phyloP scores from a whole-genome alignment of 2,329 filamentous ascomycete species.

The Paracoccidioides lutzii region DNA sequence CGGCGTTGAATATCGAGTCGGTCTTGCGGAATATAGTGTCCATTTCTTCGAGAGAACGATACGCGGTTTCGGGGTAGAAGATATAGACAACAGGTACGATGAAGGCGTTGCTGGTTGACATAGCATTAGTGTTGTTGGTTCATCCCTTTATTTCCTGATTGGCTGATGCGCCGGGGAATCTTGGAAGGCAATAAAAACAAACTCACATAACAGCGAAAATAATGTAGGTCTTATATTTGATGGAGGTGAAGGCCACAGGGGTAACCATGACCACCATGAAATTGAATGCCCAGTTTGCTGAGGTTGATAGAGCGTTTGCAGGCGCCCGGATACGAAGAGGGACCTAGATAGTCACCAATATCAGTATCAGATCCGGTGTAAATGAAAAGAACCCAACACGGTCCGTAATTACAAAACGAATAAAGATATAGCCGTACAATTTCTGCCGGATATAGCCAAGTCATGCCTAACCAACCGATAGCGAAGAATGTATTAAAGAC shows the following conservation, averaged over 20 bases:
- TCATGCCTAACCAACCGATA: slow-evolving; percentile 46
- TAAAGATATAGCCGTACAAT: slow-evolving; percentile 28
- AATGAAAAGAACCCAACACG: too few species aligned
- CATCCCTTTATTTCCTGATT: not conserved
- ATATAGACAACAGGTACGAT: slow-evolving; percentile 22
- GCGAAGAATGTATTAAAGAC: slow-evolving; percentile 49
- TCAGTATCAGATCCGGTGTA: too few species aligned
- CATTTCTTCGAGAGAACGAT: slow-evolving; percentile 27
- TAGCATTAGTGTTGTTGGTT: too few species aligned
- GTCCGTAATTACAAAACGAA: too few species aligned
- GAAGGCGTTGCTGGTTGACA: slow-evolving; percentile 2
- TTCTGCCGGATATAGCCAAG: slow-evolving; percentile 49
- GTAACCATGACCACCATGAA: slow-evolving; percentile 28
- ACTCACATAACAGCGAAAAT: slow-evolving; percentile 32
- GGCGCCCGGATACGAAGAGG: slow-evolving; percentile 36
- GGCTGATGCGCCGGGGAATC: not conserved
- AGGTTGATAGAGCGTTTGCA: slow-evolving; percentile 34
- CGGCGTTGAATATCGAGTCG: slow-evolving; percentile 36
- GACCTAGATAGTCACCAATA: too few species aligned
- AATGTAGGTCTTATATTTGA: slow-evolving; percentile 37
- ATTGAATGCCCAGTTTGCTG: slow-evolving; percentile 26
- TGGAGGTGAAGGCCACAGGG: slow-evolving; percentile 27
- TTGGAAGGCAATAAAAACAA: not conserved
- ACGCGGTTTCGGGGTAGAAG: slow-evolving; percentile 29
- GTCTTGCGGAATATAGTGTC: slow-evolving; percentile 38